Evolutionary conservation across 345 rosid species (phyloP), one percentile per base, ranked within the genome.

Genomic region (Noccaea caerulescens): DNA sequence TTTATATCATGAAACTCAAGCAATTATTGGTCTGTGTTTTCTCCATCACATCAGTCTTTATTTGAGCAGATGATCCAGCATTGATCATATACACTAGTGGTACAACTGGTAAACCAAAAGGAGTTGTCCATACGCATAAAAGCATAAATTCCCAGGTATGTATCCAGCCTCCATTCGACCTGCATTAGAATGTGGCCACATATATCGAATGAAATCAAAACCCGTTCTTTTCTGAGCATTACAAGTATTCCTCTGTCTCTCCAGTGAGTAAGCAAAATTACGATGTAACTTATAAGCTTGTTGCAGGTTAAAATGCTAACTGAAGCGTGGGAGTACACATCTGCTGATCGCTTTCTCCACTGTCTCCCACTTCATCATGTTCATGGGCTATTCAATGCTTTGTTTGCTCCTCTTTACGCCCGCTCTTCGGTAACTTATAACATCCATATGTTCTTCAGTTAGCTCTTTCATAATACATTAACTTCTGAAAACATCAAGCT

Each of bases 101-200:
- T 63, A 94, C 99, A 65, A 94, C 99, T 10, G 98, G 99, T 60
- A 94, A 86, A 78, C 99, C 99, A n/a, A 94, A 94, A 80, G 99
- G 98, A 65, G 99, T 85, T 71, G 89, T 94, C 59, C 99, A 94
- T 68, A 91, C 96, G 1, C 99, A 91, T 78, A 84, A 81, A 73
- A 85, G 95, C 81, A 84, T 94, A 60, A 69, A 58, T 70, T 87
- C 99, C 42, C 99, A 94, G 98, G 99, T 85, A 71, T 53, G 13
- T 68, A 53, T 55, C 30, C 10, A n/a, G 42, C 60, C 56, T 50
- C 62, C 36, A 58, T 34, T 41, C 12, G 12, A 58, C 46, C 52
- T 47, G 39, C 69, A 33, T 30, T 58, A 23, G 34, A 37, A 42
- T 39, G n/a, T 18, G 51, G 57, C 63, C 54, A 14, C 41, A 36